phyloP scores from a whole-genome alignment of 2,329 filamentous ascomycete species.

The Leptographium lundbergii region DNA sequence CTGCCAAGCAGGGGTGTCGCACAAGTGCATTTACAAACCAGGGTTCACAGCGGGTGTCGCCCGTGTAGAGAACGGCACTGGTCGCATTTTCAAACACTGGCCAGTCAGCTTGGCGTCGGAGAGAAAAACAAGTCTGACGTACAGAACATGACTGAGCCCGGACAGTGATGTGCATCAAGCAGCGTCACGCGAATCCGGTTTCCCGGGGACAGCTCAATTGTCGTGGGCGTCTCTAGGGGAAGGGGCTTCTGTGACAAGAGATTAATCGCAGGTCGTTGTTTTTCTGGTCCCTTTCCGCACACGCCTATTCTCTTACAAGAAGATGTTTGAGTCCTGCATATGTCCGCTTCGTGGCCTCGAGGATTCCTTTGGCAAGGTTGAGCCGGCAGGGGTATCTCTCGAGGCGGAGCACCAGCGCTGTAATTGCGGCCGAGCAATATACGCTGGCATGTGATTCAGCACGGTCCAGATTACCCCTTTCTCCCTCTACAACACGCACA shows the following conservation, averaged over 20 bases:
- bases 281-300: background rate
- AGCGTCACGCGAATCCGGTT: conserved; percentile 67
- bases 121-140: conserved; percentile 14
- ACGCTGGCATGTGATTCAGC: conserved; percentile 32
- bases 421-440: conserved; percentile 78
- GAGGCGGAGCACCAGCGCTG: conserved; percentile 66
- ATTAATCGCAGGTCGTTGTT: background rate
- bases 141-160: conserved; percentile 82
- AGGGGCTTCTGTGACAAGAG: conserved; percentile 49
- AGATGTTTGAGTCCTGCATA: conserved; percentile 65
- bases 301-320: conserved; percentile 29
- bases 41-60: conserved; percentile 72
- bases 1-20: conserved; percentile 59
- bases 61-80: conserved; percentile 73
- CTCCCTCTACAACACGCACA: conserved; percentile 31
- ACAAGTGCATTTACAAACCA: conserved; percentile 72
- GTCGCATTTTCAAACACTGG: conserved; percentile 59
- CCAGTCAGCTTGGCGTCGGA: background rate
- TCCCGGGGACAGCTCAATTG: conserved; percentile 59
- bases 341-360: conserved; percentile 61
- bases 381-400: conserved; percentile 70
- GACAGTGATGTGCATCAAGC: conserved; percentile 85
- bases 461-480: background rate
- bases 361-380: conserved; percentile 65
- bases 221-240: conserved; percentile 67